These are phyloP conservation scores for Suillus americanus DNA, from an alignment of 768 basidiomycete genomes.

Conservation along the genomic window DNA sequence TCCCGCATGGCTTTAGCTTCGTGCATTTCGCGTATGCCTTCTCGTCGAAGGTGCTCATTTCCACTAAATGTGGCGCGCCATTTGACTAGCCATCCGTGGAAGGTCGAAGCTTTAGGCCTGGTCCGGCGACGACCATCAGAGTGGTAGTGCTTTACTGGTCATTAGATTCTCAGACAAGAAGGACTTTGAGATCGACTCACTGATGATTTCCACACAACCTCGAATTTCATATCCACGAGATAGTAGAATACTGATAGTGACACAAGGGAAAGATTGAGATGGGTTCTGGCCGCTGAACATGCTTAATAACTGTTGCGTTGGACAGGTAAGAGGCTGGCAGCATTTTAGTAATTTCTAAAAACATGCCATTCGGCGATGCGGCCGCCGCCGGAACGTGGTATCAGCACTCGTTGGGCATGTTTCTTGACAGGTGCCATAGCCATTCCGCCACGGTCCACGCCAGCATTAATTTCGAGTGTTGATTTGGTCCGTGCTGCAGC, in stretches of 20 bases:
- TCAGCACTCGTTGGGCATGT: background rate
- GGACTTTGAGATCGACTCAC: slow-evolving; percentile 19
- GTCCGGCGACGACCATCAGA: slow-evolving; percentile 42
- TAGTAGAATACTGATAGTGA: background rate
- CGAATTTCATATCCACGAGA: slow-evolving; percentile 18
- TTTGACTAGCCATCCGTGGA: slow-evolving; percentile 82
- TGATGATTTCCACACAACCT: slow-evolving; percentile 36
- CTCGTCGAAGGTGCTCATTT: slow-evolving; percentile 57
- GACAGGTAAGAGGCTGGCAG: background rate
- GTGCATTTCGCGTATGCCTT: slow-evolving; percentile 73
- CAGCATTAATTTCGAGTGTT: background rate
- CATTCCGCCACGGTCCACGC: background rate
- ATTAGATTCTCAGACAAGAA: slow-evolving; percentile 1
- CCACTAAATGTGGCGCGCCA: slow-evolving; percentile 70
- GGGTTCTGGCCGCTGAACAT: background rate
- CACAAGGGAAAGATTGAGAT: background rate
- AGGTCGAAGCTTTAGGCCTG: slow-evolving; percentile 51
- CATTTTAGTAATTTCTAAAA: background rate
- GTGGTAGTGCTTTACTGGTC: slow-evolving; percentile 28
- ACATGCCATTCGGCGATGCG: background rate
- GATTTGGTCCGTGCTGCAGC: background rate
- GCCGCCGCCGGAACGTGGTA: background rate
- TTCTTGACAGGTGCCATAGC: background rate
- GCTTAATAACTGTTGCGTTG: background rate
- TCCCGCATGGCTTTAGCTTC: slow-evolving; percentile 43